A percentile compares a stretch with the other conserved stretches of the same genome.
Evolutionary conservation across 306 rosid genomes (phyloP).

Genomic region (Lagenaria siceraria): DNA sequence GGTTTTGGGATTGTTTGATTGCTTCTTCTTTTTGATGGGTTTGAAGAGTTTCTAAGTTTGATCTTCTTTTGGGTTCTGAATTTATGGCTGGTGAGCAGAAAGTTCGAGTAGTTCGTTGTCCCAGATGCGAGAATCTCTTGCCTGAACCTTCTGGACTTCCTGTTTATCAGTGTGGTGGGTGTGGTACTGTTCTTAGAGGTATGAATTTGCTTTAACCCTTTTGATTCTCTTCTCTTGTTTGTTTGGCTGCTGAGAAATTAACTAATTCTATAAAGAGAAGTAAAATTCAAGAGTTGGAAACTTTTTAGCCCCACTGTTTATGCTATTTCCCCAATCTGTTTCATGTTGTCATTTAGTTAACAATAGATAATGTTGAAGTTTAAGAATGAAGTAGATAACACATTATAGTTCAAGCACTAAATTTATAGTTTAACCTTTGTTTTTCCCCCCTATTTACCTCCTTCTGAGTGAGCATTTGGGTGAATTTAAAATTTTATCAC

Average conservation of each 20-base stretch:
- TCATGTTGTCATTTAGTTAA: too few species aligned
- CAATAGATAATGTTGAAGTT: too few species aligned
- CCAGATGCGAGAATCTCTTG: constrained; percentile 18
- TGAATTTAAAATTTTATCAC: not conserved
- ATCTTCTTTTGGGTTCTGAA: not conserved
- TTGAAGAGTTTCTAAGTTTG: constrained; percentile 9
- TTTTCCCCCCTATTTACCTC: too few species aligned
- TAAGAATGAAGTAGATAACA: too few species aligned
- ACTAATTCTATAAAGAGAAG: not conserved
- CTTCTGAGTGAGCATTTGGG: not conserved
- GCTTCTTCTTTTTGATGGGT: not conserved
- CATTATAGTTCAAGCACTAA: not conserved
- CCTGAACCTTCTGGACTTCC: constrained; percentile 15
- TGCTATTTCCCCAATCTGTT: too few species aligned
- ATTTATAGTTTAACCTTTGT: not conserved
- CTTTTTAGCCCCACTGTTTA: not conserved
- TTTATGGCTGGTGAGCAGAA: constrained; percentile 15
- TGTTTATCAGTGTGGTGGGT: constrained; percentile 26
- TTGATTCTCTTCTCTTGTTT: not conserved
- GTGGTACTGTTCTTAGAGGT: constrained; percentile 27
- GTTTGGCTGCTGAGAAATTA: constrained; percentile 1
- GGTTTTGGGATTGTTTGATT: constrained; percentile 11
- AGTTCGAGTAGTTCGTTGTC: constrained; percentile 24
- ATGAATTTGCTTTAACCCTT: not conserved
- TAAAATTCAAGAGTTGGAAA: not conserved